A percentile compares a stretch with the other conserved stretches of the same genome.
Evolutionary conservation across 192 early-diverging fungal species (phyloP).

Genomic region (Coemansia guatemalensis): DNA sequence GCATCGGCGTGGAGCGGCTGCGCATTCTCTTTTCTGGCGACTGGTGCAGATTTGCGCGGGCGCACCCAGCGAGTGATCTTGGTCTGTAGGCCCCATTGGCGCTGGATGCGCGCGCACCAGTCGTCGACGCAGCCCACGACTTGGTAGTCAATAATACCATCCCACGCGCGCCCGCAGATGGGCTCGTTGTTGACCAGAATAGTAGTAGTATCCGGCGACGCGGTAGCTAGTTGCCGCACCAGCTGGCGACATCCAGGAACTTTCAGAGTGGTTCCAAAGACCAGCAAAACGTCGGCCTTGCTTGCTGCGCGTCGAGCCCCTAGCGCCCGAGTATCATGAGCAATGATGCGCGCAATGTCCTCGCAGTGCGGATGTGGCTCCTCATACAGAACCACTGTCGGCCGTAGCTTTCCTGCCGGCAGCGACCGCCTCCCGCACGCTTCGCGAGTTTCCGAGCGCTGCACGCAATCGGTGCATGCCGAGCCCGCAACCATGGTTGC

Average conservation of each 20-base stretch:
- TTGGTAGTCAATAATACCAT: slow-evolving; percentile 50
- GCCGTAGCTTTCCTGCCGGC: slow-evolving; percentile 76
- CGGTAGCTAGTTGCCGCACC: slow-evolving; percentile 34
- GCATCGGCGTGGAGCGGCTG: background rate
- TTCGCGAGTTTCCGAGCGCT: slow-evolving; percentile 26
- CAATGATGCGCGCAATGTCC: slow-evolving; percentile 46
- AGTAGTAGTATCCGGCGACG: slow-evolving; percentile 28
- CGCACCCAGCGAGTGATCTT: slow-evolving; percentile 47
- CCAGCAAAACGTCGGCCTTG: slow-evolving; percentile 39
- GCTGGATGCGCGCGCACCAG: slow-evolving; percentile 43
- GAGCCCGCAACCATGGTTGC: slow-evolving; percentile 65
- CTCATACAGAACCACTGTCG: slow-evolving; percentile 93
- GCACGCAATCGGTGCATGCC: slow-evolving; percentile 48
- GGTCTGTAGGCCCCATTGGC: slow-evolving; percentile 40
- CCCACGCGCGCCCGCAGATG: slow-evolving; percentile 49
- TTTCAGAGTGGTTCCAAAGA: slow-evolving; percentile 58
- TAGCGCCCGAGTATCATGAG: slow-evolving; percentile 44
- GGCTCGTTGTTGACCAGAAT: slow-evolving; percentile 52
- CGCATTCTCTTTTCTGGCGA: background rate
- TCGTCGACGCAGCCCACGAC: slow-evolving; percentile 50
- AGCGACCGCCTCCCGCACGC: slow-evolving; percentile 70
- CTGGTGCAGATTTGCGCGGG: slow-evolving; percentile 19
- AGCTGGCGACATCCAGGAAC: slow-evolving; percentile 55
- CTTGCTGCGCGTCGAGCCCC: slow-evolving; percentile 19
- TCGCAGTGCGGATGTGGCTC: slow-evolving; percentile 62